Evolutionary conservation across 2,329 filamentous ascomycete species (phyloP).

Genomic region (Nannizziopsis arthrosporioides): DNA sequence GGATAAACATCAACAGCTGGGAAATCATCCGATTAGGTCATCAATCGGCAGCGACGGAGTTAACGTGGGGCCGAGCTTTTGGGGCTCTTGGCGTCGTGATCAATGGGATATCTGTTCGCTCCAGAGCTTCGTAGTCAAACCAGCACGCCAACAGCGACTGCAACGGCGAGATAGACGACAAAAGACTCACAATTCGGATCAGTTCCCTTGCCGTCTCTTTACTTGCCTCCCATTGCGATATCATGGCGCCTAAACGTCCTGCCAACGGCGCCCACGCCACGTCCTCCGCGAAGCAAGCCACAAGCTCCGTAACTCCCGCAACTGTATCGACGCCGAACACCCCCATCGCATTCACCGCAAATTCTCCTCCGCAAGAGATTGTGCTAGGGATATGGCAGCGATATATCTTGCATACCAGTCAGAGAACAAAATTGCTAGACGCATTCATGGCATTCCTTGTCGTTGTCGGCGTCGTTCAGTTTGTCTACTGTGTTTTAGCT

Average conservation of each 20-base stretch:
- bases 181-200: neutral
- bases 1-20: neutral
- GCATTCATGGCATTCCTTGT: slow-evolving; percentile 81
- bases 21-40: no score
- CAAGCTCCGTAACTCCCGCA: slow-evolving; percentile 22
- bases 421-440: slow-evolving; percentile 85
- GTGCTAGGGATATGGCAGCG: slow-evolving; percentile 59
- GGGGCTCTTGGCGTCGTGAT: no score
- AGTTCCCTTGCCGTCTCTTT: neutral
- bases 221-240: slow-evolving; percentile 11
- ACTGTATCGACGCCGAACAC: slow-evolving; percentile 19
- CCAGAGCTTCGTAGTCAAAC: neutral
- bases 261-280: slow-evolving; percentile 18
- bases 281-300: slow-evolving; percentile 15
- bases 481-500: slow-evolving; percentile 78
- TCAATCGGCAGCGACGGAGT: neutral
- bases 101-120: slow-evolving; percentile 5
- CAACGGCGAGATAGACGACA: neutral
- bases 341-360: slow-evolving; percentile 26
- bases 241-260: slow-evolving; percentile 22
- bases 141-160: neutral
- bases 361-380: slow-evolving; percentile 44
- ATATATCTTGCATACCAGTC: slow-evolving; percentile 70
- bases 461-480: slow-evolving; percentile 77
- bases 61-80: no score